phyloP scores from a whole-genome alignment of 1,284 basidiomycete genomes.

The Ceratobasidium sp. region DNA sequence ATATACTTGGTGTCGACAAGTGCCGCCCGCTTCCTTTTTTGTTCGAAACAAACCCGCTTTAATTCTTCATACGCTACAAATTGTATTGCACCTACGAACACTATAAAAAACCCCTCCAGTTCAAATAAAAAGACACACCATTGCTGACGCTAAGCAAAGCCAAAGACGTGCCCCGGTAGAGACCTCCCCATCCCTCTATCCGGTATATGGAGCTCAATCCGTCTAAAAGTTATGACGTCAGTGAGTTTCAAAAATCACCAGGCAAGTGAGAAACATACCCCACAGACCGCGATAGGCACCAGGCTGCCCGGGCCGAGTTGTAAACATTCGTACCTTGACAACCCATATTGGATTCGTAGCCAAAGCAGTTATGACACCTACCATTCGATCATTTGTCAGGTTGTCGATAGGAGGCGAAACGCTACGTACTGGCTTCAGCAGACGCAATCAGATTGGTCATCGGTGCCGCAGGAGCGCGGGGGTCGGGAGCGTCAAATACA shows the following conservation, averaged over 20 bases:
- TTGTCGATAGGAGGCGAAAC: constrained; percentile 42
- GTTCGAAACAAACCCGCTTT: constrained; percentile 86
- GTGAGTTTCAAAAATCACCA: background rate
- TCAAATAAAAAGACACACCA: constrained; percentile 54
- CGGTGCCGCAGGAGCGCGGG: constrained; percentile 63
- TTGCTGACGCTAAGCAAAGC: constrained; percentile 95
- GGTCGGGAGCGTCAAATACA: constrained; percentile 36
- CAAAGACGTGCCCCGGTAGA: constrained; percentile 88
- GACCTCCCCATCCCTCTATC: constrained; percentile 79
- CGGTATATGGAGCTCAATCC: constrained; percentile 74
- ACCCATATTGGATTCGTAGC: constrained; percentile 99
- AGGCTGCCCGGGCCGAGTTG: constrained; percentile 70
- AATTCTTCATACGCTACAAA: constrained; percentile 97
- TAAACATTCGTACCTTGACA: constrained; percentile 97
- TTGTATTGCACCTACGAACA: constrained; percentile 69
- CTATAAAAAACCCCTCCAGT: too few species aligned
- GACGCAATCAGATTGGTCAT: constrained; percentile 88
- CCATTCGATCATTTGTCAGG: background rate
- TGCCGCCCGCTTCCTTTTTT: constrained; percentile 68
- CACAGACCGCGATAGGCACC: constrained; percentile 79
- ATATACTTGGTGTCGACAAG: constrained; percentile 68
- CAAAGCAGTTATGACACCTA: constrained; percentile 90
- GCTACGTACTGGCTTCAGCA: constrained; percentile 88
- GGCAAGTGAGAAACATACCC: constrained; percentile 58
- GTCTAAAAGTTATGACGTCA: constrained; percentile 58